phyloP scores from a whole-genome alignment of 2,329 filamentous ascomycete species.

The Penicillium vulpinum region DNA sequence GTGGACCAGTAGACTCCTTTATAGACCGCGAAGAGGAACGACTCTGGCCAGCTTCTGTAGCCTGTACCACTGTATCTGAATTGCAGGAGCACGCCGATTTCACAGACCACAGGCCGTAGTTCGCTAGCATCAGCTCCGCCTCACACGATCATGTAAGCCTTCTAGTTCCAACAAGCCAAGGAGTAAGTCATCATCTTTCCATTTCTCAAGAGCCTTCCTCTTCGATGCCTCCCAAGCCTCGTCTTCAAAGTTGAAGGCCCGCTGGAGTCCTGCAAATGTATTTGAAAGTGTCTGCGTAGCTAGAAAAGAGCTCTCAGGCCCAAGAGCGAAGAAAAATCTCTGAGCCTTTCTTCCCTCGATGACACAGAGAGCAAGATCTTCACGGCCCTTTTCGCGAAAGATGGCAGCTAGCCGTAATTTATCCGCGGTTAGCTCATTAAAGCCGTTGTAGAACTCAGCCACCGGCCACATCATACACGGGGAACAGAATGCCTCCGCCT shows the following conservation, averaged over 20 bases:
- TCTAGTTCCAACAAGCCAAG: neutral
- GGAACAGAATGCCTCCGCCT: neutral
- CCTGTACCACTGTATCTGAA: too few relatives aligned
- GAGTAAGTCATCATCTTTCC: neutral
- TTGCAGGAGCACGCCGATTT: too few relatives aligned
- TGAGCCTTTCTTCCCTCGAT: conserved; percentile 2
- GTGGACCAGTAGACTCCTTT: too few relatives aligned
- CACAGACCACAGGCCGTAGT: too few relatives aligned
- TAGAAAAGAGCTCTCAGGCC: conserved; percentile 3
- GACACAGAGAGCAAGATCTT: conserved; percentile 27
- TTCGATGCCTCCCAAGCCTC: conserved; percentile 3
- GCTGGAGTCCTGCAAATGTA: neutral
- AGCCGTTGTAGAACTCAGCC: neutral
- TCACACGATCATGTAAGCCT: too few relatives aligned
- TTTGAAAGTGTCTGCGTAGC: neutral
- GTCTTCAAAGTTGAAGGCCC: neutral
- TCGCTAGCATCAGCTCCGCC: too few relatives aligned
- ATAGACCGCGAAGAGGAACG: too few relatives aligned
- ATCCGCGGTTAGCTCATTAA: conserved; percentile 2
- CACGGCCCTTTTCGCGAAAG: neutral
- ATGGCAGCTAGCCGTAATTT: conserved; percentile 2
- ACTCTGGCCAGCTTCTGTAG: too few relatives aligned
- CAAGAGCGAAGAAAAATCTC: conserved; percentile 5
- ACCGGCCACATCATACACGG: conserved; percentile 6
- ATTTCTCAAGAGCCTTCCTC: conserved; percentile 1